A percentile compares a stretch with the other conserved stretches of the same genome.
phyloP scores from a whole-genome alignment of 2,329 filamentous ascomycete genomes.

The Exophiala sp. region DNA sequence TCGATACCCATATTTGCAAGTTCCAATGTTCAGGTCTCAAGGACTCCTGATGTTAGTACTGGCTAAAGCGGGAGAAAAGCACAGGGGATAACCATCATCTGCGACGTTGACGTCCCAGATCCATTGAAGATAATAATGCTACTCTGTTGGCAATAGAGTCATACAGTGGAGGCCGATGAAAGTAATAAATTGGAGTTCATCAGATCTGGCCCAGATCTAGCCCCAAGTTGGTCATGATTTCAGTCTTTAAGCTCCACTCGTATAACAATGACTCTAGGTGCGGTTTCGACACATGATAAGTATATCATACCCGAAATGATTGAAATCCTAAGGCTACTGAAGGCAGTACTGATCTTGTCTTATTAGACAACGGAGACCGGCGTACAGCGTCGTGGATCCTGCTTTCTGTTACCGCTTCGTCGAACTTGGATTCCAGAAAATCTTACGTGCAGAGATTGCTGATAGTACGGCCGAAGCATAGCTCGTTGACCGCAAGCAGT shows the following conservation, averaged over 20 bases:
- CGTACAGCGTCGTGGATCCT: too few species aligned
- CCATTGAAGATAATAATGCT: not conserved
- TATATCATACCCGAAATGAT: too few species aligned
- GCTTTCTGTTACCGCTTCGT: too few species aligned
- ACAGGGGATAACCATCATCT: not conserved
- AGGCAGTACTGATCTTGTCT: too few species aligned
- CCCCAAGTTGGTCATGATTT: not conserved
- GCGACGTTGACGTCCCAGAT: not conserved
- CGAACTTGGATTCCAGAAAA: too few species aligned
- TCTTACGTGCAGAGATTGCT: too few species aligned
- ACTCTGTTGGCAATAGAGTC: not conserved
- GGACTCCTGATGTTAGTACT: not conserved
- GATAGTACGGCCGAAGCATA: too few species aligned
- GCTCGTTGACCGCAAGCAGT: too few species aligned
- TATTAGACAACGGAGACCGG: too few species aligned
- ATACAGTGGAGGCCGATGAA: not conserved
- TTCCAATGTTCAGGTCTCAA: not conserved
- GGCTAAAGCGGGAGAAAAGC: not conserved
- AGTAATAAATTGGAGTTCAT: not conserved
- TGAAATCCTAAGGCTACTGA: too few species aligned
- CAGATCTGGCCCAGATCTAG: not conserved
- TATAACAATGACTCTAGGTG: too few species aligned
- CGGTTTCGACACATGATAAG: too few species aligned
- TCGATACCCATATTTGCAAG: conserved; percentile 6
- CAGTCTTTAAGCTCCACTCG: not conserved